These are phyloP conservation scores for Fraxinus excelsior DNA, from an alignment of 257 asterid genomes.

Conservation along the genomic window DNA sequence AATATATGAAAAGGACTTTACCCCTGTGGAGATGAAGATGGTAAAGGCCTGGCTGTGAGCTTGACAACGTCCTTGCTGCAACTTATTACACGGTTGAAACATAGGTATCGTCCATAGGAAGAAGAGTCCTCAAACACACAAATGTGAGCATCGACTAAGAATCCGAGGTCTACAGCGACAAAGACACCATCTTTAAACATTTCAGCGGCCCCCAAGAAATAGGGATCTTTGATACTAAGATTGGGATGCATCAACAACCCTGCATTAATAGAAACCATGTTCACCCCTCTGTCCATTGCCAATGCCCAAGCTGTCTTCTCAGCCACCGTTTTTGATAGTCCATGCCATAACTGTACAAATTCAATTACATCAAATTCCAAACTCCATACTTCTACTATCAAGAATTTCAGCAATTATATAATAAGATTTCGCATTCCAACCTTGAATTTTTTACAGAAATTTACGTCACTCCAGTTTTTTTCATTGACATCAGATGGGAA, in stretches of 20 bases:
- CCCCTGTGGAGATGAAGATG: conserved; percentile 33
- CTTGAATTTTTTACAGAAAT: conserved; percentile 74
- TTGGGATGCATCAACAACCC: conserved; percentile 69
- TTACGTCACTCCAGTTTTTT: conserved; percentile 78
- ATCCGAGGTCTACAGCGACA: conserved; percentile 74
- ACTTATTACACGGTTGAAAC: conserved; percentile 68
- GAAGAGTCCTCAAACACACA: conserved; percentile 81
- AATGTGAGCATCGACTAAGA: conserved; percentile 82
- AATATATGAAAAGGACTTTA: neutral
- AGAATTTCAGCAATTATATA: neutral
- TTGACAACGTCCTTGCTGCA: conserved; percentile 53
- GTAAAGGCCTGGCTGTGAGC: conserved; percentile 54
- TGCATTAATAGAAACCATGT: conserved; percentile 77
- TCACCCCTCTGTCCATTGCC: conserved; percentile 93
- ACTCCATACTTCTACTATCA: neutral
- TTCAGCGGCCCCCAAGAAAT: conserved; percentile 81
- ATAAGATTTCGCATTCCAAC: conserved; percentile 24
- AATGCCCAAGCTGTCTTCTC: conserved; percentile 94
- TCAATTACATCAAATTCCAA: neutral
- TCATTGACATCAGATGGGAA: conserved; percentile 53
- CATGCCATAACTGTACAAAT: conserved; percentile 76
- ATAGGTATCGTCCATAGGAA: conserved; percentile 80
- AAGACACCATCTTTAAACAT: conserved; percentile 86
- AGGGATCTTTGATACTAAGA: conserved; percentile 70
- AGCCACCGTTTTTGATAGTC: conserved; percentile 74